Conservation (phyloP, 2,329 filamentous ascomycete species). For the Aureobasidium zeae region DNA sequence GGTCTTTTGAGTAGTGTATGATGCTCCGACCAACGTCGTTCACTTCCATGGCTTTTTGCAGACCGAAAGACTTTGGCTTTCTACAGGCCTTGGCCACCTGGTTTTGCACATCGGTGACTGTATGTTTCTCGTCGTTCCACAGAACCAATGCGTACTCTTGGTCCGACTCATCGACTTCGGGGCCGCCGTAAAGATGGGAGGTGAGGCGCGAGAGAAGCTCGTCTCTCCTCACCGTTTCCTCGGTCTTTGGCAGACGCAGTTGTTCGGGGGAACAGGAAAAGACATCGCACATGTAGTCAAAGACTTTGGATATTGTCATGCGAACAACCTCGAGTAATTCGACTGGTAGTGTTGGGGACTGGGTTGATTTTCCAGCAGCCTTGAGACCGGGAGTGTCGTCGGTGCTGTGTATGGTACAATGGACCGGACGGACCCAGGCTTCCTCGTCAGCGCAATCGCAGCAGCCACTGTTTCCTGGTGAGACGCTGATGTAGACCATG, state of each 20-base stretch:
- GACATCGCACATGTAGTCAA: slow-evolving; percentile 96
- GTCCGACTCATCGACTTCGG: slow-evolving; percentile 50
- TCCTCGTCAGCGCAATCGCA: slow-evolving; percentile 96
- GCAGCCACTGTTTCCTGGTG: slow-evolving; percentile 85
- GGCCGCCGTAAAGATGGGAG: slow-evolving; percentile 57
- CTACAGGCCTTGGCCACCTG: slow-evolving; percentile 86
- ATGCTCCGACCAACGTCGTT: slow-evolving; percentile 82
- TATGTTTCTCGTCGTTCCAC: slow-evolving; percentile 99
- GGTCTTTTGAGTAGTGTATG: slow-evolving; percentile 63
- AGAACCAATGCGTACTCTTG: slow-evolving; percentile 75
- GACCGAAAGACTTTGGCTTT: slow-evolving; percentile 58
- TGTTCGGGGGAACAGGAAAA: slow-evolving; percentile 97
- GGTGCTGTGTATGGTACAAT: slow-evolving; percentile 86
- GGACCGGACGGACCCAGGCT: slow-evolving; percentile 79
- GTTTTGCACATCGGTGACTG: slow-evolving; percentile 77
- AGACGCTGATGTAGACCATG: slow-evolving; percentile 80
- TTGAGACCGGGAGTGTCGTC: slow-evolving; percentile 27
- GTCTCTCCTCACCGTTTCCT: slow-evolving; percentile 70
- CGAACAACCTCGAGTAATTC: slow-evolving; percentile 70
- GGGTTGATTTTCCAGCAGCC: slow-evolving; percentile 47
- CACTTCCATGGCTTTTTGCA: slow-evolving; percentile 72
- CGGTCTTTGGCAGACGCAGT: slow-evolving; percentile 73
- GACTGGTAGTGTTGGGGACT: slow-evolving; percentile 48
- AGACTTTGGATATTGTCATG: slow-evolving; percentile 72
- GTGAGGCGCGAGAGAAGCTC: slow-evolving; percentile 70